Evolutionary conservation across 2,329 filamentous ascomycete species (phyloP).

Genomic region (Sphaerulina musiva): DNA sequence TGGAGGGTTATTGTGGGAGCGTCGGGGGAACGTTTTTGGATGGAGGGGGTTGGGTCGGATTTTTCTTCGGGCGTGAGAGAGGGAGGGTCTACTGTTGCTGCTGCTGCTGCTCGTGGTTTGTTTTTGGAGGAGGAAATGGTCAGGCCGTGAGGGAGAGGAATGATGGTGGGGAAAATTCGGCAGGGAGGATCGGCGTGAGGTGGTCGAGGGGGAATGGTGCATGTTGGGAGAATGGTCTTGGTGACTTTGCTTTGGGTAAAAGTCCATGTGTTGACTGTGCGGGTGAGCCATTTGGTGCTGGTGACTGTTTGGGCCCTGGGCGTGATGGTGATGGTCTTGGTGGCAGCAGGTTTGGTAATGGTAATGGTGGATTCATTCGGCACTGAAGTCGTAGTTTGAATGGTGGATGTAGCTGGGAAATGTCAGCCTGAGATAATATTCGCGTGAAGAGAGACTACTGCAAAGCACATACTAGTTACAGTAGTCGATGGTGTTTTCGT

Average conservation of each 20-base stretch:
- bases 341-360: conserved; percentile 23
- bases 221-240: conserved; percentile 35
- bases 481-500: conserved; percentile 15
- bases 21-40: conserved; percentile 32
- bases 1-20: conserved; percentile 32
- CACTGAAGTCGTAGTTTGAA: conserved; percentile 18
- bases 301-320: conserved; percentile 19
- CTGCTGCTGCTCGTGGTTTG: not conserved
- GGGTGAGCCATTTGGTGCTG: conserved; percentile 19
- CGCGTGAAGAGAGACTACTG: no score
- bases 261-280: conserved; percentile 30
- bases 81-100: no score
- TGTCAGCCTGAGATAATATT: not conserved
- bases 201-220: conserved; percentile 23
- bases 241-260: conserved; percentile 19
- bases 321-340: conserved; percentile 23
- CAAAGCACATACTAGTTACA: conserved; percentile 10
- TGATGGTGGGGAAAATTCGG: conserved; percentile 25
- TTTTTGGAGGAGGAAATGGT: conserved; percentile 15
- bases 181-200: conserved; percentile 5
- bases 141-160: conserved; percentile 16
- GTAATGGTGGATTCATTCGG: conserved; percentile 26
- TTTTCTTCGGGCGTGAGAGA: no score
- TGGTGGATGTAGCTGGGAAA: conserved; percentile 8
- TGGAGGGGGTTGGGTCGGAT: no score